Conservation (phyloP, 2,329 filamentous ascomycete genomes). For the Pseudogymnoascus sp. region DNA sequence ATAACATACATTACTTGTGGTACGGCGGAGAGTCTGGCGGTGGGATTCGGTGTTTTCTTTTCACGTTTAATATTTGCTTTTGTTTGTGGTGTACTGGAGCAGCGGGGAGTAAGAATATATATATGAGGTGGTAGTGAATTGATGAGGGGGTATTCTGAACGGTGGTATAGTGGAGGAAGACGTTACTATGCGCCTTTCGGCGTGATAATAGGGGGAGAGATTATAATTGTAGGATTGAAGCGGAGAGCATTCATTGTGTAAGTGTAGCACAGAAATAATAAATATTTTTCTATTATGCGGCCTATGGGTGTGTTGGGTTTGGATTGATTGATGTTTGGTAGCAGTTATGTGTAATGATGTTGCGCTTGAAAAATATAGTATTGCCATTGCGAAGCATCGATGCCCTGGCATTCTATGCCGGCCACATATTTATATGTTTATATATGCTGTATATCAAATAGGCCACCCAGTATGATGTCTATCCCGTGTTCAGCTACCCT, state of each 20-base stretch:
- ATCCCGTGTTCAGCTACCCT: background rate
- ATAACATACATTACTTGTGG: slow-evolving; percentile 6
- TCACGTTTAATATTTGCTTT: background rate
- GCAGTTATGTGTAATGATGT: background rate
- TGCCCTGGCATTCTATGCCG: background rate
- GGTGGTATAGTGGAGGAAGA: background rate
- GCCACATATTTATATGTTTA: background rate
- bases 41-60: background rate
- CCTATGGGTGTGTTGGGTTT: background rate
- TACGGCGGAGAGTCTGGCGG: background rate
- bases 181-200: background rate
- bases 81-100: background rate
- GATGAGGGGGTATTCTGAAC: background rate
- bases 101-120: background rate
- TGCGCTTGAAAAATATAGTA: background rate
- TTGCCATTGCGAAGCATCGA: background rate
- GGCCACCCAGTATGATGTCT: background rate
- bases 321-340: background rate
- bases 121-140: background rate
- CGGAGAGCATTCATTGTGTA: background rate
- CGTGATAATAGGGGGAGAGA: background rate
- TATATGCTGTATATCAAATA: background rate
- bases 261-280: background rate
- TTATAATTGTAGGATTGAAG: slow-evolving; percentile 2
- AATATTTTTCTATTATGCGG: background rate